Evolutionary conservation across 345 rosid species (phyloP), one percentile per base, ranked within the genome.

Genomic region (Bruguiera parviflora): DNA sequence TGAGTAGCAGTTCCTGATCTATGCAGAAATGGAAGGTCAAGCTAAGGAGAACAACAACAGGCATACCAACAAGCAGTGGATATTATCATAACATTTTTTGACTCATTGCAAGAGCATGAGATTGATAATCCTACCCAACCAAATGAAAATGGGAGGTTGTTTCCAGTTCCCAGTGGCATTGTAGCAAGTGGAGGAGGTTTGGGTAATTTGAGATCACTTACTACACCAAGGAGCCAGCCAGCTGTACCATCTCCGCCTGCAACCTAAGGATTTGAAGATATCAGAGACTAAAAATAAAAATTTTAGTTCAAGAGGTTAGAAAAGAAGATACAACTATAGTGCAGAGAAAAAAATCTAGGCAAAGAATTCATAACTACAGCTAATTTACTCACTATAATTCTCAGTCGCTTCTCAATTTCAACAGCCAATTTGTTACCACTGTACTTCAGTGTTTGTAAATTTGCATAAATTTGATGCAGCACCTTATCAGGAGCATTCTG

Each of bases 161-260:
- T 89, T 69, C 95, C 91, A 22, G 95, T 89, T 78, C 95, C 91
- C 53, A 89, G 29, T 3, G 95, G 95, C 20, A 89, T 87, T 6
- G 89, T 89, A 35, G 89, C 91, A 59, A 87, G 71, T 3, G 95
- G 88, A 29, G 89, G 91, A 47, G 91, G 84, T 19, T 68, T 77
- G 58, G 89, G 88, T 47, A 89, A 78, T 74, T 89, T 87, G 73
- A 89, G 91, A 84, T 89, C 91, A 59, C 82, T 79, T 72, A 89
- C 79, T 29, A 89, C 91, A 53, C 95, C 91, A 31, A 89, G 89
- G 53, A 89, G 81, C 95, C 91, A 89, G 69, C 91, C 74, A 21
- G 91, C 91, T 5, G 95, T 89, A 65, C 95, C 91, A 78, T 89
- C 95, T 52, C 91, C 91, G 24, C 91, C 95, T 13, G 89, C 95